Base-by-base conservation (phyloP, 148 eudicot genomes). In the Rhododendron ovatum region DNA sequence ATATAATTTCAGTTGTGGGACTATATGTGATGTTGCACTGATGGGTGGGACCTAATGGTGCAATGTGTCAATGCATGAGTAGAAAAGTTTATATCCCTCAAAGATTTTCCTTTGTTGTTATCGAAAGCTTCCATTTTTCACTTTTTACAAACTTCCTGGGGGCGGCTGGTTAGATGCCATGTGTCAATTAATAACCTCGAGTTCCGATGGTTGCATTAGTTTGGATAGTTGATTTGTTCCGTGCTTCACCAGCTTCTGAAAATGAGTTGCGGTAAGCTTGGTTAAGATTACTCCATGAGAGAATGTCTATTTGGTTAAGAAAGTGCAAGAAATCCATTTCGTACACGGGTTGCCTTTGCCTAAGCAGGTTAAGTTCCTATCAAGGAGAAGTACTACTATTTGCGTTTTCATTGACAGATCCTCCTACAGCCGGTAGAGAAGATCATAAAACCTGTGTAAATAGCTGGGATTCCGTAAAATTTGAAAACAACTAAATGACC, bases 61-160 rank as follows among this genome's bases (percentile, higher is more conserved):
- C 86, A 51, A 41, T 5, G 74, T 80, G 86, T 84, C 83, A 7
- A 51, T 87, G 75, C 26, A 51, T 75, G 24, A 8, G 65, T 55
- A 4, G 80, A 63, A 63, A 35, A 77, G 26, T 41, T 55, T 12
- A n/a, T 37, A 78, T 76, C 57, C 2, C 8, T 78, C 14, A 14
- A 37, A 57, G 53, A 77, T 85, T 4, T 71, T 55, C 12, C 55
- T 78, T 86, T 83, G 88, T 88, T 67, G 43, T 80, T 48, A 79
- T 78, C 51, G 84, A 77, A 78, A 69, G 18, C 26, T 41, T 86
- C 80, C 45, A 45, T 14, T 26, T 86, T 80, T 5, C n/a, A 90
- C 84, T 86, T 86, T 63, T 83, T 82, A 45, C 6, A 73, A 26
- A 35, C 63, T 67, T 1, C 9, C n/a, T 2, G 41, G 73, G 55